phyloP scores from a whole-genome alignment of 2,329 filamentous ascomycete species.

The Drechslerella stenobrocha region DNA sequence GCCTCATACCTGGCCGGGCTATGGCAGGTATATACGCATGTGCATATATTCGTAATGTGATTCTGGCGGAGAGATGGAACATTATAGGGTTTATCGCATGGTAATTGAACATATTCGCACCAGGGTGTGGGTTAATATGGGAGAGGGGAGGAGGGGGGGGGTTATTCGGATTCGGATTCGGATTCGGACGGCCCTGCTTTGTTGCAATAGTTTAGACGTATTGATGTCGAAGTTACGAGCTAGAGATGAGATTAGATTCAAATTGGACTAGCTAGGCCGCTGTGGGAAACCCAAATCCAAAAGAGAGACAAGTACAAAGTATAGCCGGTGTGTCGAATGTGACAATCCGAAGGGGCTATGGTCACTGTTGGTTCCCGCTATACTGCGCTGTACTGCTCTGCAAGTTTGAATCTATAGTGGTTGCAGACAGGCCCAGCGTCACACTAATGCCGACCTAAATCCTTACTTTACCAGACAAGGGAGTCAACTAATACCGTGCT shows the following conservation, averaged over 20 bases:
- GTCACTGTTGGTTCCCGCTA: neutral
- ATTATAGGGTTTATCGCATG: neutral
- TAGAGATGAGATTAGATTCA: too few relatives aligned
- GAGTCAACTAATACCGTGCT: conserved; percentile 48
- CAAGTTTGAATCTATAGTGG: conserved; percentile 40
- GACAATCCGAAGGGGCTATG: conserved; percentile 8
- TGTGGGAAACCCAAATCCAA: too few relatives aligned
- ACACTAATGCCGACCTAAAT: conserved; percentile 46
- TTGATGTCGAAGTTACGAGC: too few relatives aligned
- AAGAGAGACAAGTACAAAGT: too few relatives aligned
- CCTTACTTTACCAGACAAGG: conserved; percentile 35
- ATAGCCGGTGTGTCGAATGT: too few relatives aligned
- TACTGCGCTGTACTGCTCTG: conserved; percentile 23
- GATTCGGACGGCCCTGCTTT: too few relatives aligned
- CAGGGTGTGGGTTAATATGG: too few relatives aligned
- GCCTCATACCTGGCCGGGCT: conserved; percentile 21
- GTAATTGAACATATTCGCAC: too few relatives aligned
- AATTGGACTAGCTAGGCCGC: too few relatives aligned
- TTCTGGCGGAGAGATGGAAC: neutral
- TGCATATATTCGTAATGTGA: conserved; percentile 1
- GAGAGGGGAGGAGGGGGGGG: too few relatives aligned
- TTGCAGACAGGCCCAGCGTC: conserved; percentile 31
- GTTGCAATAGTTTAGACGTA: too few relatives aligned
- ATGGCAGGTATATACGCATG: neutral
- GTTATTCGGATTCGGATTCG: too few relatives aligned